phyloP scores from a whole-genome alignment of 306 rosid species.

The Cucurbita moschata region DNA sequence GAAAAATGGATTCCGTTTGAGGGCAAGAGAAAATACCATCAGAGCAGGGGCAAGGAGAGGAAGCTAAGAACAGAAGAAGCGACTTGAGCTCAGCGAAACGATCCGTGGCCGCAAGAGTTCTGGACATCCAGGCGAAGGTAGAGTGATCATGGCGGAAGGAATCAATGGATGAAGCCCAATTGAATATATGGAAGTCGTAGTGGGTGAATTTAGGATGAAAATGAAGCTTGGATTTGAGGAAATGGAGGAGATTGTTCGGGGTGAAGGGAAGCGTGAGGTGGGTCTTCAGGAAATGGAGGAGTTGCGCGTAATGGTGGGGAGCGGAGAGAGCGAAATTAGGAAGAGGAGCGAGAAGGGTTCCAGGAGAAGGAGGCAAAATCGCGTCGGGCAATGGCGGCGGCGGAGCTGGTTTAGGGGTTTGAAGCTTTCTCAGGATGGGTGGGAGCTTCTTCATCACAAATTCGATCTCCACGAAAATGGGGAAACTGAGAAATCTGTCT shows the following conservation, averaged over 20 bases:
- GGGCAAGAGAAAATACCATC: slow-evolving; percentile 74
- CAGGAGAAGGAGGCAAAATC: slow-evolving; percentile 33
- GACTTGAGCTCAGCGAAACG: slow-evolving; percentile 38
- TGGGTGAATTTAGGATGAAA: slow-evolving; percentile 62
- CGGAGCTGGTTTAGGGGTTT: slow-evolving; percentile 1
- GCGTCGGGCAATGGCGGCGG: slow-evolving; percentile 41
- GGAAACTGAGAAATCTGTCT: background rate
- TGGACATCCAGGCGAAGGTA: slow-evolving; percentile 69
- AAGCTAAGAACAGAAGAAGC: slow-evolving; percentile 40
- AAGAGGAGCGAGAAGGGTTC: slow-evolving; percentile 7
- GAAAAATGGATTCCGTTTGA: slow-evolving; percentile 41
- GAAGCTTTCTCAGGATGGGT: slow-evolving; percentile 18
- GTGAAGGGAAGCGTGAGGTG: slow-evolving; percentile 46
- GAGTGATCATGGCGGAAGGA: slow-evolving; percentile 70
- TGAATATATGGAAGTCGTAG: slow-evolving; percentile 69
- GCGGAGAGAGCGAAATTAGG: slow-evolving; percentile 36
- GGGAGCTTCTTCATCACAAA: slow-evolving; percentile 31
- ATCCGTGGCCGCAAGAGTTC: slow-evolving; percentile 38
- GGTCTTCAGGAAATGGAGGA: slow-evolving; percentile 42
- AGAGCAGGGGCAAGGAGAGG: slow-evolving; percentile 68
- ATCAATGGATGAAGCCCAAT: slow-evolving; percentile 65
- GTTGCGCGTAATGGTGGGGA: slow-evolving; percentile 28
- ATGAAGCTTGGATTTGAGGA: slow-evolving; percentile 67
- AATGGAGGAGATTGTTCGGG: slow-evolving; percentile 45
- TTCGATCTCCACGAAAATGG: background rate